Percentiles rank a stretch among this genome's conserved stretches.
Evolutionary conservation across 495 filamentous ascomycete genomes (phyloP).

Genomic region (Physcia stellaris): DNA sequence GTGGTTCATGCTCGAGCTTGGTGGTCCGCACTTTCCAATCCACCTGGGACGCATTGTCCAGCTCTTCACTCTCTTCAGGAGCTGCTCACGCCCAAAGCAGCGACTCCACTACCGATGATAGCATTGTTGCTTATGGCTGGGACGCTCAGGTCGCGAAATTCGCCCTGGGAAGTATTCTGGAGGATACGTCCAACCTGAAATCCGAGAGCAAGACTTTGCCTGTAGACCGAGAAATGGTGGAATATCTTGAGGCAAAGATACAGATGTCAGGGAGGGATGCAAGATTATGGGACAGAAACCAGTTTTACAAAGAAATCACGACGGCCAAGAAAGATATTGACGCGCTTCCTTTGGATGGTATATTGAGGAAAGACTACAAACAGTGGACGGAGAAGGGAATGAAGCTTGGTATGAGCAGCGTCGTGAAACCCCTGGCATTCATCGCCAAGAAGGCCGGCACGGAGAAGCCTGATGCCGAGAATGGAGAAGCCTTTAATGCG

Average conservation of each 20-base stretch:
- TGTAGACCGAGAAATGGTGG: constrained; percentile 49
- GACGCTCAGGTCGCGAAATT: constrained; percentile 56
- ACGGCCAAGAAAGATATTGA: constrained; percentile 61
- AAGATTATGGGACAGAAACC: constrained; percentile 35
- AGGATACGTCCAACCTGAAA: constrained; percentile 71
- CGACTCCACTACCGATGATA: constrained; percentile 5
- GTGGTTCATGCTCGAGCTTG: constrained; percentile 69
- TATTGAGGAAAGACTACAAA: constrained; percentile 87
- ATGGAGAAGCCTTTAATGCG: constrained; percentile 32
- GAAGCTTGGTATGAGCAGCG: constrained; percentile 60
- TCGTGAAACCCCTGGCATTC: constrained; percentile 54
- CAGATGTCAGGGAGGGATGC: constrained; percentile 13
- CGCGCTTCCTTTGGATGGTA: constrained; percentile 51
- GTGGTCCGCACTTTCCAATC: constrained; percentile 48
- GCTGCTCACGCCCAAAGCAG: constrained; percentile 20
- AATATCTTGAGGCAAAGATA: constrained; percentile 46
- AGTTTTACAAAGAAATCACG: constrained; percentile 50
- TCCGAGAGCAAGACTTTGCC: constrained; percentile 58
- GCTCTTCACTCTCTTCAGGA: constrained; percentile 15
- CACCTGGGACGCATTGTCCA: constrained; percentile 38
- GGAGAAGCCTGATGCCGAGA: constrained; percentile 17
- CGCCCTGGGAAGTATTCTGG: constrained; percentile 66
- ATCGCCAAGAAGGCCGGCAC: constrained; percentile 41
- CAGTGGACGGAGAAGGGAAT: constrained; percentile 53
- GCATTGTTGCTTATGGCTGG: constrained; percentile 23